Evolutionary conservation across 2,329 filamentous ascomycete species (phyloP).

Genomic region (Botryotinia narcissicola): DNA sequence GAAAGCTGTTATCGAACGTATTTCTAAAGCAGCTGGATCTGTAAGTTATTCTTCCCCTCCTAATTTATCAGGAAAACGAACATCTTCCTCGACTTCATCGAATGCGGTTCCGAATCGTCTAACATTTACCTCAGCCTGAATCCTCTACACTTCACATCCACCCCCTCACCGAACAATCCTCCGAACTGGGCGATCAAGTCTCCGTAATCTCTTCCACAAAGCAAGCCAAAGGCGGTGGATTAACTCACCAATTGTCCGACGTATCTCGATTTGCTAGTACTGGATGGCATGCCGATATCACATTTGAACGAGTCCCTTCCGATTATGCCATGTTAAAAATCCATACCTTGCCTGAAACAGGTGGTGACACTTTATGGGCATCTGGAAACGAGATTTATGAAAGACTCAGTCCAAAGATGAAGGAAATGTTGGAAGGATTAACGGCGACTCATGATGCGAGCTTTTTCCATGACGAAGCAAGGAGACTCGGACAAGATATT

Average conservation of each 20-base stretch:
- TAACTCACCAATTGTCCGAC: constrained; percentile 51
- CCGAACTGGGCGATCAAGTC: constrained; percentile 54
- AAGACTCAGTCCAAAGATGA: constrained; percentile 49
- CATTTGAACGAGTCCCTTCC: constrained; percentile 52
- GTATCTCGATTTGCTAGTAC: constrained; percentile 49
- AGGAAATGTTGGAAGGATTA: constrained; percentile 47
- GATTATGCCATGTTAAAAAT: constrained; percentile 55
- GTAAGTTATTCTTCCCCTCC: constrained; percentile 7
- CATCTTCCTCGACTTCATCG: neutral
- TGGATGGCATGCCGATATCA: constrained; percentile 54
- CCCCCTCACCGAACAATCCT: constrained; percentile 49
- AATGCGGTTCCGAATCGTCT: neutral
- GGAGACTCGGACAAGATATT: constrained; percentile 43
- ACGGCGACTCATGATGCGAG: constrained; percentile 50
- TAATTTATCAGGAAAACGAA: neutral
- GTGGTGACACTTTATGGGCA: constrained; percentile 50
- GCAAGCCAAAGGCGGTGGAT: constrained; percentile 27
- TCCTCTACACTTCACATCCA: constrained; percentile 55
- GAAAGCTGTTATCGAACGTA: constrained; percentile 42
- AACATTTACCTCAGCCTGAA: constrained; percentile 21
- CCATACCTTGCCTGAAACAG: constrained; percentile 46
- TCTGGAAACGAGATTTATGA: constrained; percentile 55
- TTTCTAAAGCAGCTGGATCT: constrained; percentile 8
- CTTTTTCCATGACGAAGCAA: constrained; percentile 52
- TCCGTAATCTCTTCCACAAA: constrained; percentile 53